Evolutionary conservation across 108 stramenopile genomes (phyloP).

Genomic region (Pelagomonas calceolata): DNA sequence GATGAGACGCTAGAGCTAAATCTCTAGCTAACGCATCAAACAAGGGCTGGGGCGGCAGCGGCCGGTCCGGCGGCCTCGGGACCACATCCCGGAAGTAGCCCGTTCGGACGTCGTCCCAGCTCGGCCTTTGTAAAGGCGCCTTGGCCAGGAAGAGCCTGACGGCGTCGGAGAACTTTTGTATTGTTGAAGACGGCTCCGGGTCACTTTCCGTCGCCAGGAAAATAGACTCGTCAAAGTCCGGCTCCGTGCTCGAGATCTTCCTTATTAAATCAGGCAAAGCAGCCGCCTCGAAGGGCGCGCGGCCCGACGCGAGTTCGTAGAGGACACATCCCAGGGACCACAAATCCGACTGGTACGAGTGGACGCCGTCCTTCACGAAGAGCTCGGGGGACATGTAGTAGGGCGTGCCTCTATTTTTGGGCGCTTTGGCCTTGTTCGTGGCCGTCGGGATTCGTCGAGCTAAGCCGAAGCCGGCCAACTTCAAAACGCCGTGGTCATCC

Average conservation of each 20-base stretch:
- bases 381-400: conserved; percentile 46
- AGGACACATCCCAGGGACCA: conserved; percentile 41
- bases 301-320: conserved; percentile 32
- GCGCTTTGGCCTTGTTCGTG: not conserved
- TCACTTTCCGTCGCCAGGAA: not conserved
- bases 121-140: not conserved
- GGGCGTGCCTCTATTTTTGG: conserved; percentile 16
- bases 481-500: conserved; percentile 49
- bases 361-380: conserved; percentile 24
- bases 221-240: not conserved
- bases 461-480: conserved; percentile 27
- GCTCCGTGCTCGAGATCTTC: not conserved
- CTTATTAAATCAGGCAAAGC: conserved; percentile 7
- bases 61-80: not conserved
- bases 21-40: too few relatives aligned
- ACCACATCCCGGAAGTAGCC: not conserved
- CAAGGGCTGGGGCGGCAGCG: not conserved
- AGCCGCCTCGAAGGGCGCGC: conserved; percentile 15
- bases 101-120: not conserved
- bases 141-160: not conserved
- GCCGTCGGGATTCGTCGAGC: not conserved
- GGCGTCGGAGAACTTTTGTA: not conserved
- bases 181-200: not conserved
- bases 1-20: too few relatives aligned
- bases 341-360: conserved; percentile 38